These are phyloP conservation scores for Alternaria atra DNA, from an alignment of 2,329 filamentous ascomycete species.

Conservation along the genomic window DNA sequence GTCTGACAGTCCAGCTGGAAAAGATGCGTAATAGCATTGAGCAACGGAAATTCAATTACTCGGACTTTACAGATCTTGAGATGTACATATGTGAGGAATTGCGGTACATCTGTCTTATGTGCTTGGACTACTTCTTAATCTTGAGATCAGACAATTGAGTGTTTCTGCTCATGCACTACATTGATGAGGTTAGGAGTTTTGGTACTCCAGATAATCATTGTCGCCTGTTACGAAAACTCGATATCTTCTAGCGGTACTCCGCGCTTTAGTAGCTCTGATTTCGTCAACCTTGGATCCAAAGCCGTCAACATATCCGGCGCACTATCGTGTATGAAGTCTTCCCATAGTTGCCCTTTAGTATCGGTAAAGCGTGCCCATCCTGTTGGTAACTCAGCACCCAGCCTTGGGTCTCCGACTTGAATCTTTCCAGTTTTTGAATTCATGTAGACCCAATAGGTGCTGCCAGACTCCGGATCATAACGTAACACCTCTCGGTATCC, in stretches of 20 bases:
- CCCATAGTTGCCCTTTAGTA: too few relatives aligned
- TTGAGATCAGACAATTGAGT: neutral
- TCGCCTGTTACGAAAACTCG: neutral
- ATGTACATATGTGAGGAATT: neutral
- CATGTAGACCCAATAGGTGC: neutral
- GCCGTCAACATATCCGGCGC: neutral
- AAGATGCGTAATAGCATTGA: too few relatives aligned
- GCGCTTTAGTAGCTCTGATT: neutral
- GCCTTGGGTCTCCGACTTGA: neutral
- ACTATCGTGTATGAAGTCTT: neutral
- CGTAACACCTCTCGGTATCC: neutral
- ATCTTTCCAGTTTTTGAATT: neutral
- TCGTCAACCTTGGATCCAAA: neutral
- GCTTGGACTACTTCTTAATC: neutral
- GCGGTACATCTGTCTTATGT: neutral
- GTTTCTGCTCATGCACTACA: neutral
- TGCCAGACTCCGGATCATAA: neutral
- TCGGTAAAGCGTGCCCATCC: neutral
- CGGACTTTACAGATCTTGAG: neutral
- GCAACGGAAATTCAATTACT: neutral
- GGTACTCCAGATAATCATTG: too few relatives aligned
- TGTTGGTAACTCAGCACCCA: neutral
- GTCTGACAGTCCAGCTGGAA: neutral
- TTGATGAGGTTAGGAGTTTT: neutral
- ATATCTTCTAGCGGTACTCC: neutral